Evolutionary conservation across 1,139 yeast genomes (phyloP), one percentile per base, ranked within the genome.

Genomic region (Torulaspora pretoriensis): DNA sequence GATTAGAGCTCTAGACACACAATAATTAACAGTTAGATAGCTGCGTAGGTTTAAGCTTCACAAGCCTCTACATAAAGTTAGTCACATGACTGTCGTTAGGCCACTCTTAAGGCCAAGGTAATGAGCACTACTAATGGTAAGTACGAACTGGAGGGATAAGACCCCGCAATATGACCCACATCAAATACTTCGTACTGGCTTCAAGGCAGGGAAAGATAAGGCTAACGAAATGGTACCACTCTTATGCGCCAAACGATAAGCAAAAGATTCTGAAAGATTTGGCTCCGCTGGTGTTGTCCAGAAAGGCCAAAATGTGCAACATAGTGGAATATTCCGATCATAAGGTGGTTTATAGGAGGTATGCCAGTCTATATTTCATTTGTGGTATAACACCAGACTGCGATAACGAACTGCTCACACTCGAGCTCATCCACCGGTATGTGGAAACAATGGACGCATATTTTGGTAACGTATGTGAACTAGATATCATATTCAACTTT

Each of bases 371-470:
- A 45, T 92, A 86, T 59, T 92, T 92, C 68, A 77, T 92, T 40
- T 85, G 88, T 36, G 97, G 96, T 0, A 79, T 90, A 36, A 90
- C 84, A 34, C 52, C 59, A 7, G 75, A 77, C 32, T 51, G 48
- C 3, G 86, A 81, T 44, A 94, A 94, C 62, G 98, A 92, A 64
- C 73, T 94, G 54, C 68, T 88, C 45, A 81, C 95, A 1, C 71
- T 94, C 48, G 98, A 94, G 59, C 73, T 85, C 25, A 83, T 94
- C 43, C 98, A 94, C 63, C 73, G 97, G 48, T 94, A 83, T 63
- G 99, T 94, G 40, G 98, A 94, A 65, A 89, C 87, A 57, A 88
- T 92, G 96, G 99, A 92, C 70, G 83, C 85, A 60, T 80, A 89
- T 56, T 92, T 87, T 61, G 97, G 97, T n/a, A 92, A 89, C 61